Percentiles rank a stretch among this genome's conserved stretches.
phyloP scores from a whole-genome alignment of 306 rosid genomes.

The Quercus parvula region DNA sequence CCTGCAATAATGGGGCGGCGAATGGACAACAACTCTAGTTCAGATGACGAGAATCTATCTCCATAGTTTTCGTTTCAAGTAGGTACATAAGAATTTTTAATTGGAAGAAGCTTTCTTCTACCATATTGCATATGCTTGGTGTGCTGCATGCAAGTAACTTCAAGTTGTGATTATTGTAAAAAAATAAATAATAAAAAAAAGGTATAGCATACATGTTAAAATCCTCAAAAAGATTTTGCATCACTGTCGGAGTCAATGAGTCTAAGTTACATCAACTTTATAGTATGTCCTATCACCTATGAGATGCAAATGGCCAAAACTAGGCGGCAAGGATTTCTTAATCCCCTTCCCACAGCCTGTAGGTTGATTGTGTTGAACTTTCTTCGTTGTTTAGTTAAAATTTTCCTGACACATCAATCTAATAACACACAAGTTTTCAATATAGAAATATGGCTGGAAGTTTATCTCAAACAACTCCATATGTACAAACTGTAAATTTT shows the following conservation, averaged over 20 bases:
- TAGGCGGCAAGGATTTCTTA: neutral
- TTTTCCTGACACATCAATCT: neutral
- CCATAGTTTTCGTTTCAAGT: slow-evolving; percentile 23
- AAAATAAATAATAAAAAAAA: no score
- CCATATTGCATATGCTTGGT: neutral
- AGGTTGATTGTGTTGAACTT: neutral
- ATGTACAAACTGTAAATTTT: neutral
- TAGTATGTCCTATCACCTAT: neutral
- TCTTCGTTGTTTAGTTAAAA: neutral
- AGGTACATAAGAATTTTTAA: slow-evolving; percentile 17
- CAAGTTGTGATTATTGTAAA: no score
- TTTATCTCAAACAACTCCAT: no score
- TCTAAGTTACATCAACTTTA: neutral
- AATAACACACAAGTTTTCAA: neutral
- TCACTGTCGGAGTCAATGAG: neutral
- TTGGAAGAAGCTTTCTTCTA: neutral
- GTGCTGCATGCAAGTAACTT: neutral
- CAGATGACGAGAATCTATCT: slow-evolving; percentile 52
- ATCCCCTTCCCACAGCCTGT: neutral
- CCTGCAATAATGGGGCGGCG: slow-evolving; percentile 77
- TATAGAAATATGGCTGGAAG: no score
- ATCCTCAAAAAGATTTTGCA: neutral
- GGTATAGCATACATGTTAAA: no score
- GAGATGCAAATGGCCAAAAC: neutral
- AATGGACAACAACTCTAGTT: slow-evolving; percentile 41